These are phyloP conservation scores for Diaporthe amygdali DNA, from an alignment of 2,329 filamentous ascomycete species.

Conservation along the genomic window DNA sequence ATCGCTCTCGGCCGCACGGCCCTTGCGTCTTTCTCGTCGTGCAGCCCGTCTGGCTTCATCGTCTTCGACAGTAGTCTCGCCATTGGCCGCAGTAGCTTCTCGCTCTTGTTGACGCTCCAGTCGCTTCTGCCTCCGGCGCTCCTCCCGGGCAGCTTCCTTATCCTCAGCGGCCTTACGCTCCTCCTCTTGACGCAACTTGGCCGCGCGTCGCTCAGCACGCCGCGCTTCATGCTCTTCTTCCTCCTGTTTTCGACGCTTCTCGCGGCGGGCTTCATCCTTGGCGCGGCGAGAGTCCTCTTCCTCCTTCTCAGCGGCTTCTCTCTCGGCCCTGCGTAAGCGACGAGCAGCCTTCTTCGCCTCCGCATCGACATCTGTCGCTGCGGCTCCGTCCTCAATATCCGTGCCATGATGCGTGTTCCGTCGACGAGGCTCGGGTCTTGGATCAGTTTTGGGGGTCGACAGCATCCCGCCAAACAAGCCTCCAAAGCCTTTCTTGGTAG, in stretches of 20 bases:
- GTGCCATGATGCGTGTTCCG: conserved; percentile 55
- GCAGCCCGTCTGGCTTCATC: conserved; percentile 38
- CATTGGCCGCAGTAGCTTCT: conserved; percentile 52
- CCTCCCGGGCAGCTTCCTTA: conserved; percentile 33
- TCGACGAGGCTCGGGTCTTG: conserved; percentile 51
- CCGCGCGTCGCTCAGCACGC: conserved; percentile 57
- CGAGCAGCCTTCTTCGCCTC: conserved; percentile 69
- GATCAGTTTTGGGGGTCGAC: conserved; percentile 51
- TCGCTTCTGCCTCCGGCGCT: conserved; percentile 43
- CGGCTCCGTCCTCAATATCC: conserved; percentile 59
- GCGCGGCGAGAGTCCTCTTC: conserved; percentile 61
- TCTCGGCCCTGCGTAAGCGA: conserved; percentile 61
- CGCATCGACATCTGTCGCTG: conserved; percentile 58
- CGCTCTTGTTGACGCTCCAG: conserved; percentile 47
- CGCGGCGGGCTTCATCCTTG: conserved; percentile 62
- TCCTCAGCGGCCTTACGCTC: conserved; percentile 56
- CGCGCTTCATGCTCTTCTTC: conserved; percentile 67
- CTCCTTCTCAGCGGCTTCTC: conserved; percentile 44
- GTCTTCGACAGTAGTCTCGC: conserved; percentile 37
- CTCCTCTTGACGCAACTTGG: conserved; percentile 52
- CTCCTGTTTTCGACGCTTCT: conserved; percentile 60
- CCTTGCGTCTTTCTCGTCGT: conserved; percentile 54
- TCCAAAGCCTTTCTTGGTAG: conserved; percentile 60
- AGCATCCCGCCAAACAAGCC: conserved; percentile 67
- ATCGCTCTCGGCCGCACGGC: conserved; percentile 40